Base-by-base conservation (phyloP, 768 basidiomycete genomes). In the Hypholoma sublateritium region DNA sequence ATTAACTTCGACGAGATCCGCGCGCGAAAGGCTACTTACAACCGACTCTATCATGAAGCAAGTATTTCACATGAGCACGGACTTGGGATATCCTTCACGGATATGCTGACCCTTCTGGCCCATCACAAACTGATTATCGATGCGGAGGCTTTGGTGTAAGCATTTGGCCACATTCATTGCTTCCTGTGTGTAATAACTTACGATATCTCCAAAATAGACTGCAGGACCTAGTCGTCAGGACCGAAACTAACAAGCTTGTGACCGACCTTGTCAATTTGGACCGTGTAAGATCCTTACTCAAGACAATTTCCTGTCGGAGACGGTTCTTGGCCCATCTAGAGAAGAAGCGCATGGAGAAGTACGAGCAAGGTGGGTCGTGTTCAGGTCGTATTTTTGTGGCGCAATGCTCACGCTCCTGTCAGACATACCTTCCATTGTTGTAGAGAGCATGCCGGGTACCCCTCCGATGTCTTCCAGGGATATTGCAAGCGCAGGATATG, bases 71-170 rank as follows among this genome's bases (percentile, higher is more conserved):
- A 87, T 59, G 81, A 88, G 58, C 80, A 79, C 32, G 85, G 86
- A 1, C 80, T 84, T 50, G 95, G 95, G 8, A 93, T 98, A 58
- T 90, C 92, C 21, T 98, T 98, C 76, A 91, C 87, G 1, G 83
- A 86, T 44, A 96, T 96, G 91, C 80, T 98, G 2, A 68, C 90
- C 34, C 74, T 98, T 44, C 75, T 98, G 39, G 89, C 92, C 1
- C 96, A 97, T 68, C 88, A 98, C 74, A 95, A 92, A 70, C 74
- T 98, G 50, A 93, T 98, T 60, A 82, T 92, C 49, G 94, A 97
- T 71, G 84, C 83, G 24, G 90, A 93, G 28, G 95, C 95, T 13
- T 74, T 98, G 22, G 82, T 86, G 95, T 96, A 70, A 68, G 92
- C 82, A 13, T 34, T 17, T 25, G 39, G 37, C 21, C 32, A 25